Evolutionary conservation across 192 early-diverging fungal species (phyloP), one percentile per base, ranked within the genome.

Genomic region (Umbelopsis sp.): DNA sequence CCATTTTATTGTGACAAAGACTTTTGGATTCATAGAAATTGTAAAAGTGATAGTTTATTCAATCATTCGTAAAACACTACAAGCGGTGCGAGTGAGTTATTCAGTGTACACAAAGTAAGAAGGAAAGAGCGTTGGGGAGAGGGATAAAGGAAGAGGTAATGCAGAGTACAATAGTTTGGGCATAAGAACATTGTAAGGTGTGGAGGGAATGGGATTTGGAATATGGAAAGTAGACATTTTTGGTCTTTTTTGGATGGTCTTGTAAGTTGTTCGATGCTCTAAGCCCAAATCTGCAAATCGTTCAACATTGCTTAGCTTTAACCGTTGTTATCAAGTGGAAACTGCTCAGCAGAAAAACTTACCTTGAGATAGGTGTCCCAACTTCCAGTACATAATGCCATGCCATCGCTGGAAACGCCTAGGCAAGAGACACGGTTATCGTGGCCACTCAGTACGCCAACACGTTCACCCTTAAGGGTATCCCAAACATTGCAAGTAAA

Each of bases 401-500:
- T 97, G 50, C 98, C 98, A 76, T 99, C 98, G 62, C 91, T 92
- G 14, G 94, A 92, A 11, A 99, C 94, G 45, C 98, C 98, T 41
- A 99, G 80, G 80, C 98, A 99, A 67, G 91, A 93, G 26, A 99
- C 96, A 31, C 97, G 89, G 84, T 98, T 99, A 65, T 98, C 97
- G 79, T 99, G 98, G 44, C 90, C 92, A 45, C 92, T 91, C 71
- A 99, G 75, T 8, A 96, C 95, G 43, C 95, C 95, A 17, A 98
- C 94, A 54, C 97, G 85, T 65, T 98, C 92, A 51, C 96, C 94
- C 82, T 97, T 96, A 45, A 99, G 87, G 31, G 96, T 97, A 81
- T 99, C 98, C 98, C 98, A 99, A 7, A 98, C 97, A 70, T 98
- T 97, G 88, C 95, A 98, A 85, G 97, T 98, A 82, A 96, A 98